phyloP scores from a whole-genome alignment of 2,329 filamentous ascomycete genomes.

The Verruconis gallopava region DNA sequence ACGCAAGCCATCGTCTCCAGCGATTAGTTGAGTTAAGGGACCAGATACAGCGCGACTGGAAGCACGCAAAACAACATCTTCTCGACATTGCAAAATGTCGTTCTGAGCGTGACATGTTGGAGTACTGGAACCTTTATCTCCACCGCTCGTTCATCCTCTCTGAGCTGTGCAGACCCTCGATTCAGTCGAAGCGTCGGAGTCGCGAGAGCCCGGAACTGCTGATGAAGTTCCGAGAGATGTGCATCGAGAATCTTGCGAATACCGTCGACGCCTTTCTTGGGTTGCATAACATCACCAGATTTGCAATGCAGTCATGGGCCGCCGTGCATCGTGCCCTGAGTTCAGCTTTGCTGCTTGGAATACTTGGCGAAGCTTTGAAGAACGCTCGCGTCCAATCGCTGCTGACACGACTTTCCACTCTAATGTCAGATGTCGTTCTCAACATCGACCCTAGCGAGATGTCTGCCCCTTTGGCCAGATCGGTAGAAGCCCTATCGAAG shows the following conservation, averaged over 20 bases:
- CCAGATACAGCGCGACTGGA: slow-evolving; percentile 43
- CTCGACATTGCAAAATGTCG: slow-evolving; percentile 39
- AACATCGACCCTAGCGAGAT: slow-evolving; percentile 35
- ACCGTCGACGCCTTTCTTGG: slow-evolving; percentile 50
- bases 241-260: slow-evolving; percentile 41
- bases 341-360: slow-evolving; percentile 31
- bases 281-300: slow-evolving; percentile 38
- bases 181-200: slow-evolving; percentile 30
- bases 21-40: slow-evolving; percentile 42
- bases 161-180: slow-evolving; percentile 47
- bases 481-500: slow-evolving; percentile 29
- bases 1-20: slow-evolving; percentile 39
- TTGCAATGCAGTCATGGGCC: slow-evolving; percentile 31
- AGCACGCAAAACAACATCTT: slow-evolving; percentile 44
- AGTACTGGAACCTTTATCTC: slow-evolving; percentile 47
- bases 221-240: slow-evolving; percentile 38
- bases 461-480: slow-evolving; percentile 34
- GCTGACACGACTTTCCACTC: slow-evolving; percentile 31
- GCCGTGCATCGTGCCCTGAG: slow-evolving; percentile 31
- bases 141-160: slow-evolving; percentile 50
- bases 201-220: slow-evolving; percentile 24
- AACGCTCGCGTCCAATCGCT: slow-evolving; percentile 34
- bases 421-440: slow-evolving; percentile 34
- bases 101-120: slow-evolving; percentile 39
- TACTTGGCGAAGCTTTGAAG: slow-evolving; percentile 30